Evolutionary conservation across 306 rosid species (phyloP).

Genomic region (Chamaecrista fasciculata): DNA sequence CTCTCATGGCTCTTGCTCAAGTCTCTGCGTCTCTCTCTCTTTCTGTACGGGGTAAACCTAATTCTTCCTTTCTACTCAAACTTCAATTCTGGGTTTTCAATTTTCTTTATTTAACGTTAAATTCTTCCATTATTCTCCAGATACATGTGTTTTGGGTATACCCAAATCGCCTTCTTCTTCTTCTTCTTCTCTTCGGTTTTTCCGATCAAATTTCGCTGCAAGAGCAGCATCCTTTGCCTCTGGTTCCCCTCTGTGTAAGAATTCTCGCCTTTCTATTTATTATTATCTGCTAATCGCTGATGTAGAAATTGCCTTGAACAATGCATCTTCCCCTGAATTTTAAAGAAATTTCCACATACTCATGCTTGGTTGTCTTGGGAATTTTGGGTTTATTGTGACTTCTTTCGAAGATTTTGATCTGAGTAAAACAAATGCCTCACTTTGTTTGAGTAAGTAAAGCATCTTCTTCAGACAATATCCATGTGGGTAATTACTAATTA

Average conservation of each 20-base stretch:
- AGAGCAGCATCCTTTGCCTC: slow-evolving; percentile 49
- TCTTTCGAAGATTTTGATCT: not conserved
- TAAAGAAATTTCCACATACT: not conserved
- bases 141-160: slow-evolving; percentile 45
- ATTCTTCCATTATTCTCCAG: slow-evolving; percentile 39
- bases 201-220: slow-evolving; percentile 25
- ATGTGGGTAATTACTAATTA: not conserved
- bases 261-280: not conserved
- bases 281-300: not conserved
- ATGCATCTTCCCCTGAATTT: not conserved
- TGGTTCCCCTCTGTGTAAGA: slow-evolving; percentile 72
- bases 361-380: not conserved
- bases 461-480: not conserved
- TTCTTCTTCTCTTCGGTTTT: slow-evolving; percentile 38
- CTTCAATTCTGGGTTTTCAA: not conserved
- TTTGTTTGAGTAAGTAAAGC: not conserved
- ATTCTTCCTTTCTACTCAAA: too few species aligned
- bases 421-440: not conserved
- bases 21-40: slow-evolving; percentile 61
- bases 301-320: not conserved
- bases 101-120: not conserved
- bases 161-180: slow-evolving; percentile 35
- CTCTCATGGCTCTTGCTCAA: slow-evolving; percentile 57
- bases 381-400: not conserved
- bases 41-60: too few species aligned